A percentile compares a stretch with the other conserved stretches of the same genome.
Conservation (phyloP, 2,329 filamentous ascomycete genomes). For the Botrytis deweyae region DNA sequence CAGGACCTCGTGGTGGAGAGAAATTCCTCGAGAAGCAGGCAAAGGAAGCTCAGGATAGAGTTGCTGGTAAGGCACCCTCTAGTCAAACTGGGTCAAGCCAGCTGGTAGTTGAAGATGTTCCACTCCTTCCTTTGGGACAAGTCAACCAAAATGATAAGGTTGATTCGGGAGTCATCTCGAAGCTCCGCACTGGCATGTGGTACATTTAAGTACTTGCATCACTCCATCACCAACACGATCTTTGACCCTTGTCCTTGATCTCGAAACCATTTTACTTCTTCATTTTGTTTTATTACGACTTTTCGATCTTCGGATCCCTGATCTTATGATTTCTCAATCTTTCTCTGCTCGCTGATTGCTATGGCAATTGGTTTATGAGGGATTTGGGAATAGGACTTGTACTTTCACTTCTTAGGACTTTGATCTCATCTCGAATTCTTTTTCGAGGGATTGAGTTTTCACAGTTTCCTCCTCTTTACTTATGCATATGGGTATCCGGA, state of each 20-base stretch:
- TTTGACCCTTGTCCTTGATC: conserved; percentile 28
- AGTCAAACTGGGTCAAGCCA: conserved; percentile 27
- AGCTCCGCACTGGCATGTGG: conserved; percentile 39
- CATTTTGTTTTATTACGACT: conserved; percentile 26
- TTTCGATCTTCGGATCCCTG: conserved; percentile 28
- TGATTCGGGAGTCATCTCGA: conserved; percentile 18
- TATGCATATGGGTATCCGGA: background rate
- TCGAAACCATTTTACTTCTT: conserved; percentile 26
- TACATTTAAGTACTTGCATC: conserved; percentile 34
- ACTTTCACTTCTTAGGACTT: conserved; percentile 29
- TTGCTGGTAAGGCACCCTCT: conserved; percentile 26
- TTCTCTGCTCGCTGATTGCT: conserved; percentile 1
- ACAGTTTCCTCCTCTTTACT: background rate
- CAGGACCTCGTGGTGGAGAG: conserved; percentile 46
- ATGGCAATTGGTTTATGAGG: background rate
- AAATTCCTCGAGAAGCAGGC: conserved; percentile 42
- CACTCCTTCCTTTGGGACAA: conserved; percentile 35
- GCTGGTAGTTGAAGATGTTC: conserved; percentile 26
- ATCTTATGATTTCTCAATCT: conserved; percentile 6
- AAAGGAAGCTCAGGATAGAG: conserved; percentile 25
- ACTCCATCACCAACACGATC: conserved; percentile 16
- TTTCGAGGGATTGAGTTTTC: background rate
- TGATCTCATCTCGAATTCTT: background rate
- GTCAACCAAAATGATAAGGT: conserved; percentile 18
- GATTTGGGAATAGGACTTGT: conserved; percentile 25